Evolutionary conservation across 257 asterid species (phyloP).

Genomic region (Nicotiana tomentosiformis): DNA sequence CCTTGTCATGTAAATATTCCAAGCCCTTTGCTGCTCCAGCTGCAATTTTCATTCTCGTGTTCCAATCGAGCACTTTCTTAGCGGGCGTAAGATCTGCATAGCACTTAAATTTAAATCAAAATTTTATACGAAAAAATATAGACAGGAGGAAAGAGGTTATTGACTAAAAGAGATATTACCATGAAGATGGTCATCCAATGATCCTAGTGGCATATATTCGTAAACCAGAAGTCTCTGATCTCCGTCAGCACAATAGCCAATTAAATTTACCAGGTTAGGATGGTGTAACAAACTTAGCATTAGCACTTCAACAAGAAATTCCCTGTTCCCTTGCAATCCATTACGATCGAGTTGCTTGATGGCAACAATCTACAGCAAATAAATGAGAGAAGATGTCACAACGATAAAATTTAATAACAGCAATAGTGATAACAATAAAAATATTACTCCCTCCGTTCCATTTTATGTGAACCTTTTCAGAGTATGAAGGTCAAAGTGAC

Average conservation of each 20-base stretch:
- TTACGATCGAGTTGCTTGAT: slow-evolving; percentile 91
- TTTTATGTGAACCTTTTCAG: too few relatives aligned
- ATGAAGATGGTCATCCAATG: slow-evolving; percentile 79
- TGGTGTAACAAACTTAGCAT: slow-evolving; percentile 80
- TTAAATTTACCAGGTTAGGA: slow-evolving; percentile 76
- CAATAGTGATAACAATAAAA: not conserved
- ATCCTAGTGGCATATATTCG: slow-evolving; percentile 80
- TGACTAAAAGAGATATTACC: slow-evolving; percentile 31
- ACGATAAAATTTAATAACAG: not conserved
- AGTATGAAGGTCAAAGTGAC: too few relatives aligned
- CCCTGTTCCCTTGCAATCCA: slow-evolving; percentile 87
- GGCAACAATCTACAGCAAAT: slow-evolving; percentile 57
- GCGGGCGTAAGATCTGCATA: slow-evolving; percentile 52
- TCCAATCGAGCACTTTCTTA: slow-evolving; percentile 66
- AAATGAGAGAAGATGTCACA: not conserved
- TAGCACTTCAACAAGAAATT: slow-evolving; percentile 89
- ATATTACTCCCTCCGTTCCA: not conserved
- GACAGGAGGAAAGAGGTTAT: not conserved
- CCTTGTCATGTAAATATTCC: slow-evolving; percentile 79
- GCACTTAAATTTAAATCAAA: not conserved
- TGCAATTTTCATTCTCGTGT: slow-evolving; percentile 83
- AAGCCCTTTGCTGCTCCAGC: slow-evolving; percentile 94
- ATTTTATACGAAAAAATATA: not conserved
- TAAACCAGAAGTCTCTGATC: slow-evolving; percentile 91
- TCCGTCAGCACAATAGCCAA: slow-evolving; percentile 89